Evolutionary conservation across 148 eudicot genomes (phyloP).

Genomic region (Gaultheria prostrata): DNA sequence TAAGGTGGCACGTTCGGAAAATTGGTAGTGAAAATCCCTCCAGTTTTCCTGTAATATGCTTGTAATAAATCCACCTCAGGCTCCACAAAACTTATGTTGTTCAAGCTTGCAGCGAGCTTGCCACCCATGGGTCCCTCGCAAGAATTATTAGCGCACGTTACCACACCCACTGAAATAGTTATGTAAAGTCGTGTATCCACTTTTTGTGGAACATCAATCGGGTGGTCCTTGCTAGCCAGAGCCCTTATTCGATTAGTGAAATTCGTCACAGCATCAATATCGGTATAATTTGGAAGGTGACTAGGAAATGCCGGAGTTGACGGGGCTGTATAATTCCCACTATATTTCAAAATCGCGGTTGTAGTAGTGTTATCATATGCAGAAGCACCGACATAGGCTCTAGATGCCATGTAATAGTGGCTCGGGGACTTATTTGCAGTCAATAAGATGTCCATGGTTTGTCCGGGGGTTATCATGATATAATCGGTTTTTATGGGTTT

Average conservation of each 20-base stretch:
- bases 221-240: conserved; percentile 12
- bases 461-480: conserved; percentile 33
- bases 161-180: conserved; percentile 13
- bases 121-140: conserved; percentile 20
- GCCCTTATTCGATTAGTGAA: conserved; percentile 15
- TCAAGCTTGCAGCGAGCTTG: conserved; percentile 23
- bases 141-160: conserved; percentile 14
- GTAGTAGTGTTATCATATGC: conserved; percentile 28
- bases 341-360: conserved; percentile 27
- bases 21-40: conserved; percentile 16
- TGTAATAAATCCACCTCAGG: conserved; percentile 25
- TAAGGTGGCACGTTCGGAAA: conserved; percentile 22
- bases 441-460: conserved; percentile 29
- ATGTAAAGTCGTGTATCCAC: conserved; percentile 6
- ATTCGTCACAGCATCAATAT: conserved; percentile 10
- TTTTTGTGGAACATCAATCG: conserved; percentile 22
- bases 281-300: conserved; percentile 19
- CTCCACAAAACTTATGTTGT: conserved; percentile 26
- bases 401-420: conserved; percentile 28
- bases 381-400: conserved; percentile 11
- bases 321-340: conserved; percentile 6
- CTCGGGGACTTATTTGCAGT: conserved; percentile 23
- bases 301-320: conserved; percentile 15
- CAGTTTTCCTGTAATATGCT: conserved; percentile 23
- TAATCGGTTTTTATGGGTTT: conserved; percentile 26